Evolutionary conservation across 1,284 basidiomycete genomes (phyloP).

Genomic region (Naganishia sp.): DNA sequence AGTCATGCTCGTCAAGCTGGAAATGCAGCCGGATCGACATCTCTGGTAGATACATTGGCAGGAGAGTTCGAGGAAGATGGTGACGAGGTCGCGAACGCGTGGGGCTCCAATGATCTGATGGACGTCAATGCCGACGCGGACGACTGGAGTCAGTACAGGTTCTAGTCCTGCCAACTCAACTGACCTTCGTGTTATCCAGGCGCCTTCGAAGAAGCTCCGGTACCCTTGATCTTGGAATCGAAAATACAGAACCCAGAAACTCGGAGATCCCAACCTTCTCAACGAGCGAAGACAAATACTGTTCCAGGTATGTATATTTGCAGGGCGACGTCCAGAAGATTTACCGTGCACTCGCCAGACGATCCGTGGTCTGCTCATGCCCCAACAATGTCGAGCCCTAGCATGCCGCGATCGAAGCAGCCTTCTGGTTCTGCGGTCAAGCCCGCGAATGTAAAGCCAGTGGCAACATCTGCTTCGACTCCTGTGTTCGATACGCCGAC

Average conservation of each 20-base stretch:
- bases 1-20: conserved; percentile 54
- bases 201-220: conserved; percentile 74
- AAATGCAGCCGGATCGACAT: conserved; percentile 65
- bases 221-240: conserved; percentile 41
- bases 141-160: conserved; percentile 74
- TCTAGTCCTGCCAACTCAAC: conserved; percentile 20
- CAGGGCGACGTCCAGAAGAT: background rate
- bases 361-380: conserved; percentile 15
- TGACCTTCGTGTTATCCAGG: conserved; percentile 55
- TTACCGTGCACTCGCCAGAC: conserved; percentile 4
- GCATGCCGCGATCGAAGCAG: conserved; percentile 7
- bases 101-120: conserved; percentile 74
- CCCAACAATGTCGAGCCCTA: conserved; percentile 3
- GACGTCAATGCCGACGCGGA: conserved; percentile 86
- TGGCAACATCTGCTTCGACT: background rate
- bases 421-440: no score
- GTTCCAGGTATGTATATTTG: conserved; percentile 12
- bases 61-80: conserved; percentile 58
- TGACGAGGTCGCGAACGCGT: conserved; percentile 60
- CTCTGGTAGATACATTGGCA: conserved; percentile 63
- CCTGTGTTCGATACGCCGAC: conserved; percentile 29
- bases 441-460: background rate
- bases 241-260: conserved; percentile 40
- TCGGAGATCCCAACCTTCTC: conserved; percentile 17
- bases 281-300: conserved; percentile 19